phyloP scores from a whole-genome alignment of 176 grass and related monocot species.

The Rhipidocladum racemiflorum region DNA sequence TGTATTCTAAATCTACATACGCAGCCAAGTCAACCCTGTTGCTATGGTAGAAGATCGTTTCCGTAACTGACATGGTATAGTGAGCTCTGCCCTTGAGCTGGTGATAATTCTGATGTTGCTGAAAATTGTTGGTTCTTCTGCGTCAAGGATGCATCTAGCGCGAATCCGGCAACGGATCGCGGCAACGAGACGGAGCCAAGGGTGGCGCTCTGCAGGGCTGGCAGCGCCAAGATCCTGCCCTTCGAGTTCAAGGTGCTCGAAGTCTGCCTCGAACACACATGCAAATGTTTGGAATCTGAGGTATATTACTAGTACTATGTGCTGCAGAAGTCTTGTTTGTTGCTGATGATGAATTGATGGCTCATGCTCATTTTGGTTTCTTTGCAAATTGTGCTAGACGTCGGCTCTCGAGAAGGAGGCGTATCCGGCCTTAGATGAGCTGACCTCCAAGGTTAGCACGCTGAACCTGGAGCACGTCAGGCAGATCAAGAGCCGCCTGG shows the following conservation, averaged over 20 bases:
- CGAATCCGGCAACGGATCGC: neutral
- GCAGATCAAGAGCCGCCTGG: constrained; percentile 75
- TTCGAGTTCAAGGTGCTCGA: constrained; percentile 79
- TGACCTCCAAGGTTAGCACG: constrained; percentile 75
- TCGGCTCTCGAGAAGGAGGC: constrained; percentile 64
- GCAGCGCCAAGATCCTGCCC: constrained; percentile 34
- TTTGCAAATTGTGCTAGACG: constrained; percentile 33
- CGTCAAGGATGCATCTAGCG: constrained; percentile 21
- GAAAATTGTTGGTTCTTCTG: neutral
- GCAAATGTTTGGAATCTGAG: constrained; percentile 61
- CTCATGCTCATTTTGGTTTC: neutral
- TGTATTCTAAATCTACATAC: neutral
- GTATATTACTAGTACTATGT: constrained; percentile 11
- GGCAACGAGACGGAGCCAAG: neutral
- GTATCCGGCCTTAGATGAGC: constrained; percentile 73
- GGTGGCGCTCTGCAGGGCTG: constrained; percentile 3
- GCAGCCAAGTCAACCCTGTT: neutral
- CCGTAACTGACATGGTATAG: neutral
- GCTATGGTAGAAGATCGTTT: neutral
- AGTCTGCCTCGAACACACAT: constrained; percentile 62
- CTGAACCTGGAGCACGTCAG: constrained; percentile 78
- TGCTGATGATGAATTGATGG: neutral
- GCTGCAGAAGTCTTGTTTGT: neutral
- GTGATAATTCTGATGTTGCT: neutral
- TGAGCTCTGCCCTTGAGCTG: neutral